These are phyloP conservation scores for Rutidosis leptorrhynchoides DNA, from an alignment of 129 eudicot species.

Conservation along the genomic window DNA sequence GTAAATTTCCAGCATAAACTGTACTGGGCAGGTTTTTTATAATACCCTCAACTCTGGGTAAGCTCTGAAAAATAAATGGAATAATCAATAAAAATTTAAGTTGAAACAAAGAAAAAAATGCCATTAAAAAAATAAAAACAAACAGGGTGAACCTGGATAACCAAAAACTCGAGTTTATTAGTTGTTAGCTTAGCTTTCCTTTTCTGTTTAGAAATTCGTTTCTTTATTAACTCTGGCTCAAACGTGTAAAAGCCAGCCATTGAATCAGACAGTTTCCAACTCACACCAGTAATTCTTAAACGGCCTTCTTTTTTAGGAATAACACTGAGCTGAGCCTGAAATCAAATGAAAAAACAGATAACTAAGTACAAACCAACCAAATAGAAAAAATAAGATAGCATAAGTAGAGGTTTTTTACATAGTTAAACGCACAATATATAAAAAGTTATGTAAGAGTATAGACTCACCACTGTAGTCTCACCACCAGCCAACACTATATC, in stretches of 20 bases:
- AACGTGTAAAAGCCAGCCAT: constrained; percentile 65
- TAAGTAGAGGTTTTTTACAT: not conserved
- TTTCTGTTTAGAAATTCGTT: constrained; percentile 50
- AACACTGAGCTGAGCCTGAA: constrained; percentile 84
- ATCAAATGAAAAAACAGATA: not conserved
- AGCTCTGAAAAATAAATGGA: constrained; percentile 42
- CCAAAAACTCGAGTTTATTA: constrained; percentile 63
- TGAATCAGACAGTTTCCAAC: constrained; percentile 91
- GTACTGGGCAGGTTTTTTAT: constrained; percentile 59
- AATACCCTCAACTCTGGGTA: constrained; percentile 79
- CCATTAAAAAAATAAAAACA: not conserved
- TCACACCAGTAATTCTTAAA: constrained; percentile 70
- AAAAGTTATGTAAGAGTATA: not conserved
- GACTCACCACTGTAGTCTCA: constrained; percentile 74
- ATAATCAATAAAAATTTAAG: constrained; percentile 1
- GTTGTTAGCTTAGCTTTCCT: constrained; percentile 44
- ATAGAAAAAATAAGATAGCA: constrained; percentile 1
- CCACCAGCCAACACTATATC: constrained; percentile 67
- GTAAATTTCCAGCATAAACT: constrained; percentile 80
- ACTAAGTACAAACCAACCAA: not conserved
- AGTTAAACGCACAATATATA: constrained; percentile 13
- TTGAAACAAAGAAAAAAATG: not conserved
- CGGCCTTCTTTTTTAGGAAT: constrained; percentile 77
- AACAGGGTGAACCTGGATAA: constrained; percentile 58
- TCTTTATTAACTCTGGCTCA: constrained; percentile 50